These are phyloP conservation scores for Esteya vermicola DNA, from an alignment of 2,329 filamentous ascomycete species.

Conservation along the genomic window DNA sequence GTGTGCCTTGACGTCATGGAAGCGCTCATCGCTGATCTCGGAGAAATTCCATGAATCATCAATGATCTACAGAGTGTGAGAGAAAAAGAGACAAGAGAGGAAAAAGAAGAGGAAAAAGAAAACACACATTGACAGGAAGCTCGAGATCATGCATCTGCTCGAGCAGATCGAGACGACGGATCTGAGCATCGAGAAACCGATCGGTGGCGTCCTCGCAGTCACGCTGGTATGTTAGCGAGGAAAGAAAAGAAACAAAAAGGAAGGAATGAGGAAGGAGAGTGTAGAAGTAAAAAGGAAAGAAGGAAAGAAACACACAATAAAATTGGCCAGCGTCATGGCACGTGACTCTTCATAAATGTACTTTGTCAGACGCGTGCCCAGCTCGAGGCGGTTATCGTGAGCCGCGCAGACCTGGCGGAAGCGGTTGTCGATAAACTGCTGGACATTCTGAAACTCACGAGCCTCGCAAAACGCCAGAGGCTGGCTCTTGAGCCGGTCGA, in stretches of 20 bases:
- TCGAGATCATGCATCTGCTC: constrained; percentile 26
- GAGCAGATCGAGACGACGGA: constrained; percentile 30
- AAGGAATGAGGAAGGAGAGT: neutral
- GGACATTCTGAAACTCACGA: constrained; percentile 36
- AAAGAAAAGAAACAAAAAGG: neutral
- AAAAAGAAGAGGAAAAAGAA: constrained; percentile 3
- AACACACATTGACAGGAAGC: constrained; percentile 35
- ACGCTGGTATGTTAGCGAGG: constrained; percentile 8
- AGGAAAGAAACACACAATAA: constrained; percentile 7
- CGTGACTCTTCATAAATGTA: constrained; percentile 2
- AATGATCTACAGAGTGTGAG: constrained; percentile 5
- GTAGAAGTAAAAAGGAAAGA: neutral
- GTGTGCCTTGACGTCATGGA: constrained; percentile 10
- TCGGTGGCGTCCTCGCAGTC: constrained; percentile 21
- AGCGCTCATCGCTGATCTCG: constrained; percentile 9
- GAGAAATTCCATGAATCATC: constrained; percentile 10
- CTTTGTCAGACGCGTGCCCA: constrained; percentile 8
- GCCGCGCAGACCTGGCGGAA: constrained; percentile 16
- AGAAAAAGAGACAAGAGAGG: constrained; percentile 4
- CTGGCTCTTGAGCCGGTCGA: constrained; percentile 42
- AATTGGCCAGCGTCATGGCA: constrained; percentile 6
- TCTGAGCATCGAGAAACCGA: constrained; percentile 29
- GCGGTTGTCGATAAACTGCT: constrained; percentile 33
- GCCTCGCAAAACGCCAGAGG: constrained; percentile 36
- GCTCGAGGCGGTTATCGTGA: constrained; percentile 12